Conservation (phyloP, 73 alveolate genomes). For the Paramecium bursaria region DNA sequence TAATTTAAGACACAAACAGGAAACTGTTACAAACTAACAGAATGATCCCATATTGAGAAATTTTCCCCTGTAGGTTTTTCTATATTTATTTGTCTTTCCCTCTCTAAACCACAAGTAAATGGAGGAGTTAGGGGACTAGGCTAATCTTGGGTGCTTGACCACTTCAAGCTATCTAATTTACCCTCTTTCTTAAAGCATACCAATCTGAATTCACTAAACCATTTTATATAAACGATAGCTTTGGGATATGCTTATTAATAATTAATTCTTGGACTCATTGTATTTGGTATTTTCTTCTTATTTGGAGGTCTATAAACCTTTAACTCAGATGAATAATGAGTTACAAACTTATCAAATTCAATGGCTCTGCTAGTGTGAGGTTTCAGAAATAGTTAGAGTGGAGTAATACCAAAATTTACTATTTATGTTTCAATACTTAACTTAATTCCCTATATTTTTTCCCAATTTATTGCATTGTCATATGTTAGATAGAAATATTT, state of each 20-base stretch:
- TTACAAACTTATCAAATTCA: slow-evolving; percentile 83
- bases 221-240: slow-evolving; percentile 87
- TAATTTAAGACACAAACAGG: slow-evolving; percentile 2
- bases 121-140: slow-evolving; percentile 58
- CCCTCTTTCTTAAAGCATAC: slow-evolving; percentile 65
- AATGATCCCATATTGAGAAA: slow-evolving; percentile 7
- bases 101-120: slow-evolving; percentile 67
- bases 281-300: slow-evolving; percentile 88
- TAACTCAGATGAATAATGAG: slow-evolving; percentile 82
- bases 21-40: slow-evolving; percentile 1
- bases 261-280: slow-evolving; percentile 87
- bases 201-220: slow-evolving; percentile 62
- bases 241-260: slow-evolving; percentile 87
- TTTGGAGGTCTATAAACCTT: slow-evolving; percentile 82
- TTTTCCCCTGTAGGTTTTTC: slow-evolving; percentile 57
- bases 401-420: slow-evolving; percentile 65
- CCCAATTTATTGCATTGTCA: slow-evolving; percentile 87
- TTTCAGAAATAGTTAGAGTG: slow-evolving; percentile 53
- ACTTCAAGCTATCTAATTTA: slow-evolving; percentile 77
- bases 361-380: slow-evolving; percentile 74
- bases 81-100: slow-evolving; percentile 51
- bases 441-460: slow-evolving; percentile 75
- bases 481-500: slow-evolving; percentile 82
- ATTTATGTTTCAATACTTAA: slow-evolving; percentile 62
- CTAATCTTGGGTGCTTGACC: slow-evolving; percentile 65